Evolutionary conservation across 805 yeast genomes (phyloP), one percentile per base, ranked within the genome.

Genomic region (Wickerhamomyces xylosicus): DNA sequence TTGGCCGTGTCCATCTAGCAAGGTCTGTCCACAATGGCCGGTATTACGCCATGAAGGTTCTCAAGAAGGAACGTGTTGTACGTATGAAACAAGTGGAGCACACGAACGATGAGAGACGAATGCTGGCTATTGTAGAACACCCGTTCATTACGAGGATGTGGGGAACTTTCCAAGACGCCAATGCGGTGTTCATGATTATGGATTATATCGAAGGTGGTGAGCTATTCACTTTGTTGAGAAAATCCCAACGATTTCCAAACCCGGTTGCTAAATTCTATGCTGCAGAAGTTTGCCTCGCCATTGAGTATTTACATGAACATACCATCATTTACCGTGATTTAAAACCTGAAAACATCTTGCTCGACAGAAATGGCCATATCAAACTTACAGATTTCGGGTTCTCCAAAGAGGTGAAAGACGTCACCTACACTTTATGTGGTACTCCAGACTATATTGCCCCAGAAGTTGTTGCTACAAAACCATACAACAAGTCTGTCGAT

Each of bases 381-480:
- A 87, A 89, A 54, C 71, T 89, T 45, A 85, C 96, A 15, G 97
- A 89, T 60, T 89, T 89, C 58, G 97, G 97, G 1, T 87, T 89
- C 59, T 95, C 97, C 33, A 89, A 89, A 58, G 92, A 84, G 52
- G 97, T 89, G 19, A 79, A 79, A 32, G 87, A 86, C 47, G 94
- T 85, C 22, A 89, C 97, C 3, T 89, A 85, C 74, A 89, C 97
- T 0, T 67, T 89, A 45, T 89, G 97, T 66, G 95, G 95, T 21
- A 89, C 97, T 0, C 97, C 96, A 0, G 96, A 89, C 61, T 89
- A 89, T 63, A 86, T 89, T 50, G 97, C 97, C 1, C 97, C 97
- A 2, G 97, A 89, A 59, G 95, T 89, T 7, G 85, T 89, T 41
- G 82, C 95, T 28, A 81, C 95, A 18, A 87, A 86, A 60, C 95